Percentiles rank a stretch among this genome's conserved stretches.
Evolutionary conservation across 148 eudicot genomes (phyloP).

Genomic region (Bassia scoparia): DNA sequence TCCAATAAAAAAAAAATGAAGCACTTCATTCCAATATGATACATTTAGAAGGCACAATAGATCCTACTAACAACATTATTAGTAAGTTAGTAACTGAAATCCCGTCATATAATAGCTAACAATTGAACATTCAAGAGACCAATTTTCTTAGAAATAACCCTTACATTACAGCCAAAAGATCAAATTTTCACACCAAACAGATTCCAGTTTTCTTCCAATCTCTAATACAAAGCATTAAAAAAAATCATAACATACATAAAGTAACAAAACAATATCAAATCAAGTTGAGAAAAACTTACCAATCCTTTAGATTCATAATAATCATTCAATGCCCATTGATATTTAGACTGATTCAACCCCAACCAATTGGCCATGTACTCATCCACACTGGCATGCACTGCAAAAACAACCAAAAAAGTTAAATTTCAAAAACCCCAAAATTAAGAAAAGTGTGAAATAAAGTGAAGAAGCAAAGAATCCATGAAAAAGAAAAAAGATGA

Average conservation of each 20-base stretch:
- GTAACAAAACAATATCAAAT: not conserved
- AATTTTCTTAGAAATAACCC: not conserved
- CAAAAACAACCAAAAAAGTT: not conserved
- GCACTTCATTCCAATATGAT: not conserved
- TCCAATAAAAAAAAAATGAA: not conserved
- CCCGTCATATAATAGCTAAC: not conserved
- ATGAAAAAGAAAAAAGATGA: not conserved
- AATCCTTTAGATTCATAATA: slow-evolving; percentile 65
- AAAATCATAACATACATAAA: not conserved
- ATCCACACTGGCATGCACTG: slow-evolving; percentile 89
- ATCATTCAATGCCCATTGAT: slow-evolving; percentile 98
- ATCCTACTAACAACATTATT: not conserved
- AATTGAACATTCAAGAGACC: not conserved
- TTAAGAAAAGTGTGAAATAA: not conserved
- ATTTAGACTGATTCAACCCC: slow-evolving; percentile 89
- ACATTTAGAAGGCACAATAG: not conserved
- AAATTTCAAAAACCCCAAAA: not conserved
- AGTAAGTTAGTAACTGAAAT: not conserved
- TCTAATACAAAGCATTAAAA: not conserved
- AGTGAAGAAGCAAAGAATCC: slow-evolving; percentile 5
- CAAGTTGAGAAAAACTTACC: slow-evolving; percentile 39
- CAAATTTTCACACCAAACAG: not conserved
- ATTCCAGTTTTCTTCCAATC: not conserved
- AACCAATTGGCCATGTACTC: slow-evolving; percentile 86
- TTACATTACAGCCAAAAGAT: not conserved